Percentiles rank a stretch among this genome's conserved stretches.
Conservation (phyloP, 805 yeast genomes). For the Saturnispora galanensis region DNA sequence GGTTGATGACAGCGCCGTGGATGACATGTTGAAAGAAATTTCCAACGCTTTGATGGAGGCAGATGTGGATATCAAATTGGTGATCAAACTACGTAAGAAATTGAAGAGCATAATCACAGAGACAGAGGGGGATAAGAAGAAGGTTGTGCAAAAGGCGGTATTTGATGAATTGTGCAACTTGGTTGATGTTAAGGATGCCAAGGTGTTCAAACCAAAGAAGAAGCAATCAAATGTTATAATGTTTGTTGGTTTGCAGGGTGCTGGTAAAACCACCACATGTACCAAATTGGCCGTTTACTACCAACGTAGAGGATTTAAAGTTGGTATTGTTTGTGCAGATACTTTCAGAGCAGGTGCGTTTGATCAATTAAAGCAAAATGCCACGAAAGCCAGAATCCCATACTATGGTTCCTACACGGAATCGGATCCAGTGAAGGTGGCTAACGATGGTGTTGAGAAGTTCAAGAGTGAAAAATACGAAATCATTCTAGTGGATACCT, state of each 20-base stretch:
- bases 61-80: conserved; percentile 88
- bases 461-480: conserved; percentile 89
- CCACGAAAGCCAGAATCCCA: conserved; percentile 89
- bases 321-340: conserved; percentile 97
- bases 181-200: conserved; percentile 54
- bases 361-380: conserved; percentile 96
- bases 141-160: conserved; percentile 79
- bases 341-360: conserved; percentile 99
- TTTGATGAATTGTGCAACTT: conserved; percentile 84
- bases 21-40: conserved; percentile 72
- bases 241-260: conserved; percentile 98
- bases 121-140: conserved; percentile 64
- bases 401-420: conserved; percentile 92
- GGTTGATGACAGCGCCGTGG: conserved; percentile 50
- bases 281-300: conserved; percentile 93
- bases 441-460: conserved; percentile 82
- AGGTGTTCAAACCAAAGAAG: conserved; percentile 71
- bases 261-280: conserved; percentile 97
- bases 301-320: conserved; percentile 86
- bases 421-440: conserved; percentile 89
- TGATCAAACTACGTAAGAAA: conserved; percentile 63
- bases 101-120: conserved; percentile 49
- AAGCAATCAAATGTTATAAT: conserved; percentile 71
- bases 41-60: conserved; percentile 85
- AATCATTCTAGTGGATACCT: conserved; percentile 90